Conservation (phyloP, 2,329 filamentous ascomycete species). For the Chaetomium globosum region DNA sequence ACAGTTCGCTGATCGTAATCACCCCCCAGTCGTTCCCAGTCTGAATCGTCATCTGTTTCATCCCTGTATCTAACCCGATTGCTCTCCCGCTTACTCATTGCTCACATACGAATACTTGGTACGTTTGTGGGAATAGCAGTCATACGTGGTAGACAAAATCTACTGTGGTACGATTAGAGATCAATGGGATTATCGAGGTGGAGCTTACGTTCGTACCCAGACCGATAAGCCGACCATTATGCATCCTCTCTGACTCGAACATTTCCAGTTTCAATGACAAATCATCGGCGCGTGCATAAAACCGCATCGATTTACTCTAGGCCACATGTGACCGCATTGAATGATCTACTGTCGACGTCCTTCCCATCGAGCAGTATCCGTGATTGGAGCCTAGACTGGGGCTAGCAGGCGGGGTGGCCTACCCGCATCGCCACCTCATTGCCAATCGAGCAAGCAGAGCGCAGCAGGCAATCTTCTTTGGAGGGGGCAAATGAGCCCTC, state of each 20-base stretch:
- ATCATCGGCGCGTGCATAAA: background rate
- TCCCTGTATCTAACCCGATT: conserved; percentile 21
- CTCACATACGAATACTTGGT: background rate
- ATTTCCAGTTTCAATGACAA: background rate
- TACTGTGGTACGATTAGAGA: background rate
- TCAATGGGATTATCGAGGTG: background rate
- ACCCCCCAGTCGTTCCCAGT: conserved; percentile 7
- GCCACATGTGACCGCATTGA: background rate
- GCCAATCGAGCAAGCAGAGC: background rate
- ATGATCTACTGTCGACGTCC: background rate
- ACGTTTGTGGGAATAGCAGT: background rate
- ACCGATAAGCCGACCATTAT: background rate
- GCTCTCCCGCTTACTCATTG: conserved; percentile 12
- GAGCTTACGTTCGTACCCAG: background rate
- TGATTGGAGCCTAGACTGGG: conserved; percentile 5
- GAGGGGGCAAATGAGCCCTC: background rate
- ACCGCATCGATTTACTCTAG: background rate
- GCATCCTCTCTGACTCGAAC: background rate
- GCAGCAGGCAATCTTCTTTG: background rate
- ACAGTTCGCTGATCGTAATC: conserved; percentile 29
- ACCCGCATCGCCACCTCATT: conserved; percentile 14
- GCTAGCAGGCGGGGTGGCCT: conserved; percentile 9
- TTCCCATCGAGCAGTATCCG: background rate
- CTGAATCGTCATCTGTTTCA: conserved; percentile 28
- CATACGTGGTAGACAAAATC: background rate